A percentile compares a stretch with the other conserved stretches of the same genome.
Conservation (phyloP, 2,329 filamentous ascomycete species). For the Aspergillus persii region DNA sequence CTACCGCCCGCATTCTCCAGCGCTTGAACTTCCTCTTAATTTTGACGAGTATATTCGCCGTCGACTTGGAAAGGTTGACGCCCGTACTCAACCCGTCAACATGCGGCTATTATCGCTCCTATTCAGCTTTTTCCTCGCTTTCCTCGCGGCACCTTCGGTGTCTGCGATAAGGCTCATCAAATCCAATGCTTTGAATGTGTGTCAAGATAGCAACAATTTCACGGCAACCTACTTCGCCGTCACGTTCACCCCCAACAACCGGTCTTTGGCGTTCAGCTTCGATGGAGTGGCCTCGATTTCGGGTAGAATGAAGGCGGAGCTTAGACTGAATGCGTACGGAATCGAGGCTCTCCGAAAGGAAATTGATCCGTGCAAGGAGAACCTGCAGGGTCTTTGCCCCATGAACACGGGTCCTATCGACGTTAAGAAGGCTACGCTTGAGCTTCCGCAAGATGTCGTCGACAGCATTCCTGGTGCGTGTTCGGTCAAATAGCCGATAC, state of each 20-base stretch:
- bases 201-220: conserved; percentile 79
- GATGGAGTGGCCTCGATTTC: conserved; percentile 78
- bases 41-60: conserved; percentile 7
- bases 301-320: conserved; percentile 75
- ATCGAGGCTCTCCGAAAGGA: conserved; percentile 66
- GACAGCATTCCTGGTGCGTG: conserved; percentile 64
- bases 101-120: conserved; percentile 37
- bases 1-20: conserved; percentile 2
- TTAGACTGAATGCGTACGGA: conserved; percentile 79
- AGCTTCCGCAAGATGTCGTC: conserved; percentile 57
- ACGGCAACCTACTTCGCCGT: conserved; percentile 86
- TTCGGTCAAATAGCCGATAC: neutral
- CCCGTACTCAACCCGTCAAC: conserved; percentile 15
- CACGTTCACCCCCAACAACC: conserved; percentile 61
- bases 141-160: conserved; percentile 48
- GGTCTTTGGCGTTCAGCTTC: conserved; percentile 69
- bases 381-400: conserved; percentile 76
- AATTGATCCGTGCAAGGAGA: conserved; percentile 72
- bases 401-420: conserved; percentile 84
- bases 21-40: conserved; percentile 2
- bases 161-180: conserved; percentile 67
- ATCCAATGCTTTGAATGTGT: conserved; percentile 80
- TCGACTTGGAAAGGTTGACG: conserved; percentile 4
- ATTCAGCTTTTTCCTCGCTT: conserved; percentile 39
- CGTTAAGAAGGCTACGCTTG: conserved; percentile 65